Base-by-base conservation (phyloP, 1,139 yeast species). In the Candida sojae region DNA sequence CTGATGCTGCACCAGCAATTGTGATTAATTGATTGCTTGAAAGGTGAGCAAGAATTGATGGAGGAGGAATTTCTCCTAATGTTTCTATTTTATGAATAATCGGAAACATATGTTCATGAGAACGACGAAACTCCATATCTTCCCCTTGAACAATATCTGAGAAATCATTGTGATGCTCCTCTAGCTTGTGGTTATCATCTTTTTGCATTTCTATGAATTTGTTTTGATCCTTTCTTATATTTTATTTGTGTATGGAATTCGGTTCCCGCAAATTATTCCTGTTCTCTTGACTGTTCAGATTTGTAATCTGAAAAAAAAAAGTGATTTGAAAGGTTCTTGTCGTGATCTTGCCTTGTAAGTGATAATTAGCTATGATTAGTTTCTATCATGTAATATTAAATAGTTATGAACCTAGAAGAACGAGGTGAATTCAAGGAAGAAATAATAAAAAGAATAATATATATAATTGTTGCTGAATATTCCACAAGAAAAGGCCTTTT, bases 1-100 rank as follows among this genome's bases (percentile, higher is more conserved):
- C 80, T 4, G 79, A 70, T 3, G 75, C 72, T 2, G 79, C 79
- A 4, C 78, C 79, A 5, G 78, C 67, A 21, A 71, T 43, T 41
- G 79, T 73, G 12, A 74, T 70, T 38, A 75, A 57, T 57, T 75
- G 79, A 45, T 64, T 63, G 8, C 68, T 60, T 3, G 73, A 61
- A 29, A 66, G 52, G 23, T 57, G 58, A 5, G 63, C 44, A 23
- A 71, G 47, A 26, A 63, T 47, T 4, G 48, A 43, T 5, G 71
- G 67, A 5, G 71, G 66, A 7, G 55, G 44, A 37, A 61, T 50
- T 29, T 56, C 54, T n/a, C 64, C 64, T 28, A 66, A 42, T 28
- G 50, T 52, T 10, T 57, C 57, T 37, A 66, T 55, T 39, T 60
- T 60, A 46, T 64, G 70, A 30, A 48, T 53, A 11, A 66, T 56